Base-by-base conservation (phyloP, 116 monocot genomes). In the Zostera marina region DNA sequence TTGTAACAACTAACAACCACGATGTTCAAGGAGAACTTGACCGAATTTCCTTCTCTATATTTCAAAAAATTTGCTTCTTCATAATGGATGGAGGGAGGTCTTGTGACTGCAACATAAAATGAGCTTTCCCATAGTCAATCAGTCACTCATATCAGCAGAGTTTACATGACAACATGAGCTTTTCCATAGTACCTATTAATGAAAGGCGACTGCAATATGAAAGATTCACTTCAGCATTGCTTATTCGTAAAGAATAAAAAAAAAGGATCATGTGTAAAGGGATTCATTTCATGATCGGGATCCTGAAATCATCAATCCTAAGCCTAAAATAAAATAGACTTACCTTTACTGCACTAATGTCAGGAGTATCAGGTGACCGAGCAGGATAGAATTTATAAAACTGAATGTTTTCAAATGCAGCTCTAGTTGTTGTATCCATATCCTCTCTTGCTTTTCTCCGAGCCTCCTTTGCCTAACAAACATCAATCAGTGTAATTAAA, bases 341-440 rank as follows among this genome's bases (percentile, higher is more conserved):
- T 65, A 77, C 91, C 83, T 92, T 85, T 22, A 82, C 73, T 17
- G 71, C 60, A 69, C 77, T 76, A 21, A 92, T 71, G 48, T 92
- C 91, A 53, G 91, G 91, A 25, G 77, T 80, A 60, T 77, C 75
- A 11, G 67, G 71, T 22, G 83, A 79, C 47, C 70, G 56, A 8
- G 77, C 71, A 15, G 91, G 91, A 64, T 92, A 86, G 69, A 92
- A 92, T 59, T 92, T 92, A 41, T 82, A 87, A 62, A 87, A 70
- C 63, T 46, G 56, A 72, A 92, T 83, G 48, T 74, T 83, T 61
- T 92, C 80, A 42, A 75, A 87, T 40, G 87, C 87, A 44, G 80
- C 42, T 73, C 51, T 87, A 7, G 65, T 80, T 58, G 70, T 47
- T 2, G 73, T 78, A 54, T 87, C 80, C 92, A 87, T 87, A 21